A percentile compares a stretch with the other conserved stretches of the same genome.
These are phyloP conservation scores for Oryza glaberrima DNA, from an alignment of 176 grass and related monocot species.

Conservation along the genomic window DNA sequence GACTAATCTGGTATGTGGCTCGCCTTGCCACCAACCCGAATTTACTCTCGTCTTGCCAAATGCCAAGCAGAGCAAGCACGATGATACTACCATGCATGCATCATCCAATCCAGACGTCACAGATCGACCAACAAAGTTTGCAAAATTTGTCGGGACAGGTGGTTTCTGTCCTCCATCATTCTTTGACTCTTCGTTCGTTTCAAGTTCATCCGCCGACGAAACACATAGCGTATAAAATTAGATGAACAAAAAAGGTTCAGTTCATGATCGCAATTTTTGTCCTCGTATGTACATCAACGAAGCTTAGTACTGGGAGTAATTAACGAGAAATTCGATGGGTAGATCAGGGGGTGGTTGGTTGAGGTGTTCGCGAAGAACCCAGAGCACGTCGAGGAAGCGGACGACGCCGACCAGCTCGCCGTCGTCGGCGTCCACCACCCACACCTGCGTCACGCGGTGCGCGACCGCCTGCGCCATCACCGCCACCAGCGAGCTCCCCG, in stretches of 20 bases:
- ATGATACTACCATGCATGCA: no score
- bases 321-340: neutral
- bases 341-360: neutral
- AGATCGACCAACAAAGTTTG: no score
- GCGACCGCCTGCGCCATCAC: slow-evolving; percentile 73
- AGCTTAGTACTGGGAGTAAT: neutral
- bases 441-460: slow-evolving; percentile 73
- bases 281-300: neutral
- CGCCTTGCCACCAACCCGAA: no score
- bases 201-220: no score
- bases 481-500: slow-evolving; percentile 71
- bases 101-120: no score
- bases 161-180: neutral
- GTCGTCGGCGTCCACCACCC: slow-evolving; percentile 51
- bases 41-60: no score
- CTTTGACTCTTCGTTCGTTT: neutral
- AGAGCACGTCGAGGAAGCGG: slow-evolving; percentile 57
- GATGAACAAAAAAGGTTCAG: neutral
- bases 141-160: neutral
- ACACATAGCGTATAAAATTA: no score
- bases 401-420: slow-evolving; percentile 59
- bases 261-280: neutral
- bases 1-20: no score
- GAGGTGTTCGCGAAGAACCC: slow-evolving; percentile 56
- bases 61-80: no score